Base-by-base conservation (phyloP, 1,284 basidiomycete genomes). In the Apiotrichum akiyoshidainum region DNA sequence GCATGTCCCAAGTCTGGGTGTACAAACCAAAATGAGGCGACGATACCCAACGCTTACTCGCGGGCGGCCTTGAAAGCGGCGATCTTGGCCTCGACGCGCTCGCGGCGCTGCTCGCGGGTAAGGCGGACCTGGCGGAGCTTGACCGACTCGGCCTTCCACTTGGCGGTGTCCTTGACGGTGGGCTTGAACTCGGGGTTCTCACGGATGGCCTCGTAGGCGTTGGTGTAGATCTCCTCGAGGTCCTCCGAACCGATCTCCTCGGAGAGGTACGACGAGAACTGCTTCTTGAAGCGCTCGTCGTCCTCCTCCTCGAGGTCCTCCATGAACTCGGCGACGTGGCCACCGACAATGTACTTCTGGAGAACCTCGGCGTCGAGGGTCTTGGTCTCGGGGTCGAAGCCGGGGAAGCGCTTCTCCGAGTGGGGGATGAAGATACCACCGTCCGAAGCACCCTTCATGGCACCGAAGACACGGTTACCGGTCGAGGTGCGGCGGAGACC, bases 271-370 rank as follows among this genome's bases (percentile, higher is more conserved):
- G 86, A 85, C 14, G 95, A 76, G 81, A 98, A 98, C 78, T 98
- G 95, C 84, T 95, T 98, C 86, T 97, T 97, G 86, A 98, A 98
- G 73, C 93, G 85, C 82, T 98, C 95, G 76, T 98, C 96, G 78
- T 99, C 96, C 82, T 99, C 96, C 85, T 99, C 96, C 83, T 99
- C 96, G 61, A 99, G 83, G 53, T 87, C 89, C 83, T 99, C 92
- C 96, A 99, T 99, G 85, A 98, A 99, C 81, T 99, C 96, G 63
- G 96, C 92, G 62, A 99, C 88, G 80, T 99, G 94, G 57, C 94
- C 94, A 79, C 93, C 95, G 74, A 86, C 92, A 80, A 99, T 99
- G 84, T 99, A 99, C 82, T 93, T 94, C 79, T 95, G 92, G 71
- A 99, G 83, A 50, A 89, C 86, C 79, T 99, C 96, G 56, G 90